A percentile compares a stretch with the other conserved stretches of the same genome.
These are phyloP conservation scores for Collybiopsis luxurians DNA, from an alignment of 768 basidiomycete genomes.

Conservation along the genomic window DNA sequence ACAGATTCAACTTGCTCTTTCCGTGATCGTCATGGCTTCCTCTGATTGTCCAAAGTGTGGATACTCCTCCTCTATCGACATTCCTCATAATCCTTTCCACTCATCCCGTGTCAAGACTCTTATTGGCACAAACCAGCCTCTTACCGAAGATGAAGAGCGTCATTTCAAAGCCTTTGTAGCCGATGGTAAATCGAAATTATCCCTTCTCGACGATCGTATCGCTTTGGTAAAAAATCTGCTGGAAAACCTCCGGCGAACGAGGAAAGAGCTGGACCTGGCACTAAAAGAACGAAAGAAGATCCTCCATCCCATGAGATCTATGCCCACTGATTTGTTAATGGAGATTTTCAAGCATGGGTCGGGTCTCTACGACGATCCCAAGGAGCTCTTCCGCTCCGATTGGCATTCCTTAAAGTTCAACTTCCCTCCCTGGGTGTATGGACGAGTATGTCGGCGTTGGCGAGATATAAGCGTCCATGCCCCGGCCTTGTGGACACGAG, in stretches of 20 bases:
- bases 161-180: neutral
- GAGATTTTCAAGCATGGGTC: neutral
- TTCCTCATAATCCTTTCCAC: neutral
- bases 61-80: neutral
- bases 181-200: neutral
- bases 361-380: neutral
- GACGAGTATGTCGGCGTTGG: too few species aligned
- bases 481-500: too few species aligned
- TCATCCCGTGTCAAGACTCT: neutral
- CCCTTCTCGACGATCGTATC: neutral
- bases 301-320: neutral
- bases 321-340: neutral
- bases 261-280: neutral
- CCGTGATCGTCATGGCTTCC: neutral
- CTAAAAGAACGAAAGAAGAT: neutral
- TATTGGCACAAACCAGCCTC: neutral
- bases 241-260: neutral
- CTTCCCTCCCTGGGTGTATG: too few species aligned
- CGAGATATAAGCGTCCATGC: too few species aligned
- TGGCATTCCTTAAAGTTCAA: too few species aligned
- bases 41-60: neutral
- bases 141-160: neutral
- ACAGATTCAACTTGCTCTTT: too few species aligned
- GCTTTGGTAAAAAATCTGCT: neutral
- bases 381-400: neutral